phyloP scores from a whole-genome alignment of 176 grass and related monocot genomes.

The Elaeis guineensis region DNA sequence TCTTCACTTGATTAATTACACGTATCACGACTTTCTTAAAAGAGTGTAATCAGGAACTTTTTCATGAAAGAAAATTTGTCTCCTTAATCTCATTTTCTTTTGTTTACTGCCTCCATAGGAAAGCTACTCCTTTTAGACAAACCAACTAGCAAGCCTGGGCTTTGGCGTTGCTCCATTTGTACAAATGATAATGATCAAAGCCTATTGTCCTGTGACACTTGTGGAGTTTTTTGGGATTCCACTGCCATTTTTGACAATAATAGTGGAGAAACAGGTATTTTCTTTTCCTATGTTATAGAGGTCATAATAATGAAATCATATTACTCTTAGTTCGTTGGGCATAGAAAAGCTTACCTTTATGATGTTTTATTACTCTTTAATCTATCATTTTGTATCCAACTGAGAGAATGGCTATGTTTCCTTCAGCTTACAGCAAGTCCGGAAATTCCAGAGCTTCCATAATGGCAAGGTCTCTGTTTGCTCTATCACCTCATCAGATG shows the following conservation, averaged over 20 bases:
- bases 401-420: neutral
- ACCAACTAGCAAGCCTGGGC: slow-evolving; percentile 11
- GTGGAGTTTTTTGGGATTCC: slow-evolving; percentile 48
- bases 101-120: slow-evolving; percentile 1
- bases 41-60: no score
- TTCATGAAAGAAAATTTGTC: no score
- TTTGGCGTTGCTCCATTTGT: slow-evolving; percentile 72
- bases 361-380: neutral
- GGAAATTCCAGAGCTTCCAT: slow-evolving; percentile 40
- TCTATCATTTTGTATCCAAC: neutral
- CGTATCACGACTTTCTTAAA: no score
- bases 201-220: slow-evolving; percentile 51
- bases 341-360: neutral
- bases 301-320: neutral
- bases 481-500: slow-evolving; percentile 24
- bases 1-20: no score
- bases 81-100: no score
- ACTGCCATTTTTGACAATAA: slow-evolving; percentile 29
- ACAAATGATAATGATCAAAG: slow-evolving; percentile 26
- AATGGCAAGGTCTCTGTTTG: slow-evolving; percentile 67
- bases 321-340: neutral
- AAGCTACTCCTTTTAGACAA: slow-evolving; percentile 15
- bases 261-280: slow-evolving; percentile 27
- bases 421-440: slow-evolving; percentile 46
- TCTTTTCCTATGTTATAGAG: neutral